Evolutionary conservation across 352 stramenopile genomes (phyloP).

Genomic region (Hyaloperonospora brassicae): DNA sequence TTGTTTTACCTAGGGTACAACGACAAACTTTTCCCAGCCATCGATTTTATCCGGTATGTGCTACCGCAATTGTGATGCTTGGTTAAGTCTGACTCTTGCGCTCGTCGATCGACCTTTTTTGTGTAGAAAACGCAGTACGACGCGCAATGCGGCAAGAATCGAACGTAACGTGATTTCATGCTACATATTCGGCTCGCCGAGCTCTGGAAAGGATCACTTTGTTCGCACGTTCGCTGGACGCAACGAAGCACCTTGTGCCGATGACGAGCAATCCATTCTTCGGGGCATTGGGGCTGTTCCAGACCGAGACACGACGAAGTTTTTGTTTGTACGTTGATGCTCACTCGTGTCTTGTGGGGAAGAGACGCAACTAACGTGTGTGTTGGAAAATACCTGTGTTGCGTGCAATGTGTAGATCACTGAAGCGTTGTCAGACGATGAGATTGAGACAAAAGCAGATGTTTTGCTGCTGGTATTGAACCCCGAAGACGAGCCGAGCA

Average conservation of each 20-base stretch:
- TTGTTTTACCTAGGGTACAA: conserved; percentile 82
- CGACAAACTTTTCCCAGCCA: conserved; percentile 50
- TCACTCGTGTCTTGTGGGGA: not conserved
- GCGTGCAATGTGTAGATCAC: conserved; percentile 38
- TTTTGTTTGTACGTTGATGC: conserved; percentile 45
- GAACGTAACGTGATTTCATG: conserved; percentile 67
- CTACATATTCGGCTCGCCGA: conserved; percentile 47
- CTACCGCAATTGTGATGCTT: not conserved
- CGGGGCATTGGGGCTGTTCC: conserved; percentile 50
- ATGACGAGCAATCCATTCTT: conserved; percentile 37
- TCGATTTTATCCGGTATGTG: conserved; percentile 62
- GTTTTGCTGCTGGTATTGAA: conserved; percentile 66
- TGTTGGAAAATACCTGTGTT: conserved; percentile 1
- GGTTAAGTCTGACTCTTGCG: not conserved
- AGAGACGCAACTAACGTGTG: not conserved
- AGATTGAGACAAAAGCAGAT: conserved; percentile 65
- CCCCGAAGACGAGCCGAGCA: conserved; percentile 39
- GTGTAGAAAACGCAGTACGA: conserved; percentile 43
- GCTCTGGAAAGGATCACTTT: conserved; percentile 48
- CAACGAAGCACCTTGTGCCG: conserved; percentile 17
- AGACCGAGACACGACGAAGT: conserved; percentile 48
- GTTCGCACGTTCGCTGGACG: conserved; percentile 43
- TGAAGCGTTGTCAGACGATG: conserved; percentile 45
- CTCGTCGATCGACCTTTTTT: conserved; percentile 5
- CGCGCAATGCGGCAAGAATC: conserved; percentile 45